Evolutionary conservation across 768 basidiomycete species (phyloP), one percentile per base, ranked within the genome.

Genomic region (Mycena olivaceomarginata): DNA sequence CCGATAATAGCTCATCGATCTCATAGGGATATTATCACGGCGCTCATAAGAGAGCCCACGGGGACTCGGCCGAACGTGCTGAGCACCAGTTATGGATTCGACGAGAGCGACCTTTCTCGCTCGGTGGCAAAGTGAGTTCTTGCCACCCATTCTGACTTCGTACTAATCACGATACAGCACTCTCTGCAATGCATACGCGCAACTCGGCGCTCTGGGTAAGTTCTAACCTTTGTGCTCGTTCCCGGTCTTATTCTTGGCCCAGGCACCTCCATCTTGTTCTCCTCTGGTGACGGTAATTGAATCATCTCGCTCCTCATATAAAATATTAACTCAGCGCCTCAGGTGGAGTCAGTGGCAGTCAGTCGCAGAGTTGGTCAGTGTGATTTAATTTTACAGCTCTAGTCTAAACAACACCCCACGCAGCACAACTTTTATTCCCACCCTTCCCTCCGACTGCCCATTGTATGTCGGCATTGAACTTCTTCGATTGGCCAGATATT

Each of bases 401-500:
- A 12, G 20, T 8, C 51, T 53, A 5, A 53, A 6, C 13, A 12
- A 15, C 7, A 4, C 0, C 4, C 51, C n/a, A 20, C 73, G 9
- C 15, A 72, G 80, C 80, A 76, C 79, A 22, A 80, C 68, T 11
- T 82, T 82, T 68, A 75, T 81, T 39, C 80, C 80, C 40, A 78
- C 87, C 82, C 91, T 92, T 83, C 92, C 92, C 5, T 85, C 90
- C n/a, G 80, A 87, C 1, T 93, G 88, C 70, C 87, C 88, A 57
- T 87, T 59, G 72, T 67, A 53, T 53, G 51, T 22, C 51, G 51
- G 5, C 5, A 56, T 66, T 11, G 18, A 20, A 22, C 2, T 22
- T 48, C 43, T 20, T 22, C 15, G 5, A 18, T 18, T 18, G 4
- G 10, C 8, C 15, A 4, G 1, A 31, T 64, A 39, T n/a, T n/a